phyloP scores from a whole-genome alignment of 2,329 filamentous ascomycete species.

The Lachnellula occidentalis region DNA sequence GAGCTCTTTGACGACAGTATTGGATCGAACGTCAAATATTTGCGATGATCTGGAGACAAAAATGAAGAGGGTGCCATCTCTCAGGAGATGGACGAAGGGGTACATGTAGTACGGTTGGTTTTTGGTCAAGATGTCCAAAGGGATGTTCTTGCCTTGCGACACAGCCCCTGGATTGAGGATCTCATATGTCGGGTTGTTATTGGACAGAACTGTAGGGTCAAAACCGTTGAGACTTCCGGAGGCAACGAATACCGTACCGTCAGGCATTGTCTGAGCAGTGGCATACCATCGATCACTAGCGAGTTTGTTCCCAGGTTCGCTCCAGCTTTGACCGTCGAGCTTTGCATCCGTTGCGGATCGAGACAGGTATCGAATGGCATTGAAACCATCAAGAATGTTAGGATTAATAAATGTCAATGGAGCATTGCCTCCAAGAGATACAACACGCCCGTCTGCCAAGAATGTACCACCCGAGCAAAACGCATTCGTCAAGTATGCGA shows the following conservation, averaged over 20 bases:
- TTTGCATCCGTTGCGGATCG: conserved; percentile 40
- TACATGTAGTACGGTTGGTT: conserved; percentile 62
- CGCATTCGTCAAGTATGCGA: conserved; percentile 51
- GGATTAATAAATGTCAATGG: conserved; percentile 50
- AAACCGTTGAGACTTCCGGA: conserved; percentile 55
- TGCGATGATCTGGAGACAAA: conserved; percentile 52
- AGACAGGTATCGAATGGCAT: conserved; percentile 49
- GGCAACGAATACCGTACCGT: conserved; percentile 53
- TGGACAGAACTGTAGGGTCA: conserved; percentile 45
- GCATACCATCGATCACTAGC: conserved; percentile 55
- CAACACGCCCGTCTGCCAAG: conserved; percentile 49
- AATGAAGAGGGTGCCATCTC: conserved; percentile 51
- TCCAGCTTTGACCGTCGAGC: conserved; percentile 46
- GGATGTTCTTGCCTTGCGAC: conserved; percentile 41
- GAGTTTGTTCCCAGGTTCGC: conserved; percentile 50
- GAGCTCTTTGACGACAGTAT: conserved; percentile 40
- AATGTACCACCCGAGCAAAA: conserved; percentile 57
- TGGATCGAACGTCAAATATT: conserved; percentile 45
- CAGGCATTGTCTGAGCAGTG: conserved; percentile 51
- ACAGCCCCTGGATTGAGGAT: conserved; percentile 46
- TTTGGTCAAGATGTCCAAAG: conserved; percentile 48
- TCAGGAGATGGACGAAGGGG: conserved; percentile 54
- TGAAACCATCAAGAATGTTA: conserved; percentile 54
- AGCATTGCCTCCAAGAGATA: conserved; percentile 53
- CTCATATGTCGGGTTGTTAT: conserved; percentile 61